These are phyloP conservation scores for Salvia miltiorrhiza DNA, from an alignment of 257 asterid species.

Conservation along the genomic window DNA sequence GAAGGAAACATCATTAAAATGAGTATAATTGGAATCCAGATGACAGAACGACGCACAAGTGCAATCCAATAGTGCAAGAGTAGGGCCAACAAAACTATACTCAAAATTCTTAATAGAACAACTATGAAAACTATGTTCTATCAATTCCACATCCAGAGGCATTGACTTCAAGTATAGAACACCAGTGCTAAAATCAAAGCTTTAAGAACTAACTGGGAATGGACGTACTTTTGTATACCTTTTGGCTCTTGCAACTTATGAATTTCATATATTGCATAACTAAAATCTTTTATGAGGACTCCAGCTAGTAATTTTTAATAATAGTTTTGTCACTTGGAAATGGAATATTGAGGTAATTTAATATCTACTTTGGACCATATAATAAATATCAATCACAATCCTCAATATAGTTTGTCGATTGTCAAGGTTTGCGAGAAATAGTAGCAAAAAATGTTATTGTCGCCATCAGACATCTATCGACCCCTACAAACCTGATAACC, in stretches of 20 bases:
- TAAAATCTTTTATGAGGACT: not conserved
- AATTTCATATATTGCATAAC: not conserved
- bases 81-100: not conserved
- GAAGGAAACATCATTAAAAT: conserved; percentile 1
- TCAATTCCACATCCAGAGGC: not conserved
- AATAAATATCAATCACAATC: not conserved
- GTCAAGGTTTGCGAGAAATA: not conserved
- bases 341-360: not conserved
- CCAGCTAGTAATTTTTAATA: not conserved
- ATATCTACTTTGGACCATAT: not conserved
- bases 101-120: not conserved
- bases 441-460: not conserved
- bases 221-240: not conserved
- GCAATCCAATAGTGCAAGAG: not conserved
- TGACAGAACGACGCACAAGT: not conserved
- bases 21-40: not conserved
- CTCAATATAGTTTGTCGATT: not conserved
- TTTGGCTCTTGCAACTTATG: not conserved
- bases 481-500: too few species aligned
- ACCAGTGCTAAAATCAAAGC: not conserved
- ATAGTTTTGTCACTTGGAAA: not conserved
- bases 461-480: not conserved
- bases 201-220: not conserved
- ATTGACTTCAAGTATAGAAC: not conserved
- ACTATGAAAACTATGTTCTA: not conserved